Base-by-base conservation (phyloP, 345 rosid species). In the Crucihimalaya himalaica region DNA sequence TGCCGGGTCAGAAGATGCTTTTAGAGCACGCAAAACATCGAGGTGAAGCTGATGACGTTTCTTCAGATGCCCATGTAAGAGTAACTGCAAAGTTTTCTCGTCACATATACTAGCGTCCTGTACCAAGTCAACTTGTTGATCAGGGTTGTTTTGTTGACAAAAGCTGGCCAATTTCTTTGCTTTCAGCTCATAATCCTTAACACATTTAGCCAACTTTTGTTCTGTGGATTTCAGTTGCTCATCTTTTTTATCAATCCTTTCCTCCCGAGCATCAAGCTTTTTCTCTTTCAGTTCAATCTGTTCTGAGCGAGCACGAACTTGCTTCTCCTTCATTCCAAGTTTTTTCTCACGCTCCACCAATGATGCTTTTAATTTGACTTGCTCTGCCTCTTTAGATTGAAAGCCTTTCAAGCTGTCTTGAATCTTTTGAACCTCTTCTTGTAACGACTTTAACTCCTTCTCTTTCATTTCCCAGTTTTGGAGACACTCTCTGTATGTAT, bases 1-100 rank as follows among this genome's bases (percentile, higher is more conserved):
- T 19, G 86, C 86, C 32, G 96, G 96, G 50, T 87, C 80, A 3
- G 78, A 29, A 31, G 84, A 85, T 21, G 52, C 34, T 21, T 72
- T 53, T 13, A 86, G 61, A 12, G 81, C 60, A 29, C 4, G 23
- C 0, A 27, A 21, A 6, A 87, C 79, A 55, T 80, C 81, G 8
- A 66, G 23, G 35, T 68, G 58, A 60, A 87, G 56, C 63, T 62
- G 67, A 60, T 68, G 73, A 57, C 40, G 65, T 51, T 77, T 78
- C 53, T 68, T 77, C 66, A 80, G 20, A 64, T 71, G 78, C 75
- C 83, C 85, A 66, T 70, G 84, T 60, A 86, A 77, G 73, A 87
- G 78, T 16, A 84, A 42, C 63, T 82, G 84, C 81, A 89, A 68
- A 11, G 63, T 74, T 76, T 60, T 80, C 66, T 86, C 91, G 53